A percentile compares a stretch with the other conserved stretches of the same genome.
Conservation (phyloP, 2,329 filamentous ascomycete genomes). For the Paramyrothecium roridum region DNA sequence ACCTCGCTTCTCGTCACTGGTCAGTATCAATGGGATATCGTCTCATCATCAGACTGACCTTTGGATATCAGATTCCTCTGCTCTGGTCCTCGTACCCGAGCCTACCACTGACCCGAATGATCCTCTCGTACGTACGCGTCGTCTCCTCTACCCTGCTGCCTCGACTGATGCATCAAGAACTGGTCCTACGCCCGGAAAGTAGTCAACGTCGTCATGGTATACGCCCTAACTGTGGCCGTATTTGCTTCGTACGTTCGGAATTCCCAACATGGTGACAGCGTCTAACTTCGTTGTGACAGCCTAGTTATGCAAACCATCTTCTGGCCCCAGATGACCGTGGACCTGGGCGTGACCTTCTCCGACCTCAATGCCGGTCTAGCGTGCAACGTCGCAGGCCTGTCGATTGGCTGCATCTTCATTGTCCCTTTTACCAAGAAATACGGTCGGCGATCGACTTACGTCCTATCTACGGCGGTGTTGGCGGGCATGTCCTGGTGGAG, state of each 20-base stretch:
- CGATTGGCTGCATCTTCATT: slow-evolving; percentile 28
- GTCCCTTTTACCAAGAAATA: slow-evolving; percentile 30
- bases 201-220: slow-evolving; percentile 22
- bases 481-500: slow-evolving; percentile 6
- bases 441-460: slow-evolving; percentile 26
- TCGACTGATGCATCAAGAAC: slow-evolving; percentile 14
- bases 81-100: slow-evolving; percentile 4
- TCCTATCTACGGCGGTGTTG: slow-evolving; percentile 19
- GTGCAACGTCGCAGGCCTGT: slow-evolving; percentile 24
- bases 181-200: slow-evolving; percentile 24
- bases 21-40: not conserved
- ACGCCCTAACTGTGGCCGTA: slow-evolving; percentile 20
- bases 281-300: slow-evolving; percentile 8
- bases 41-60: not conserved
- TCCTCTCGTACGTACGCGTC: slow-evolving; percentile 17
- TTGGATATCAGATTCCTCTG: not conserved
- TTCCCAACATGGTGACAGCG: slow-evolving; percentile 6
- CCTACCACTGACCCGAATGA: slow-evolving; percentile 25
- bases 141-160: not conserved
- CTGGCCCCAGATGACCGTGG: slow-evolving; percentile 28
- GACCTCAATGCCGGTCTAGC: slow-evolving; percentile 23
- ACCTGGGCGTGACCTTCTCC: slow-evolving; percentile 19
- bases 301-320: slow-evolving; percentile 13
- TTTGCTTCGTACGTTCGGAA: slow-evolving; percentile 17
- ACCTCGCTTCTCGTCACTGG: not conserved